These are phyloP conservation scores for Paulownia fortunei DNA, from an alignment of 257 asterid species.

Conservation along the genomic window DNA sequence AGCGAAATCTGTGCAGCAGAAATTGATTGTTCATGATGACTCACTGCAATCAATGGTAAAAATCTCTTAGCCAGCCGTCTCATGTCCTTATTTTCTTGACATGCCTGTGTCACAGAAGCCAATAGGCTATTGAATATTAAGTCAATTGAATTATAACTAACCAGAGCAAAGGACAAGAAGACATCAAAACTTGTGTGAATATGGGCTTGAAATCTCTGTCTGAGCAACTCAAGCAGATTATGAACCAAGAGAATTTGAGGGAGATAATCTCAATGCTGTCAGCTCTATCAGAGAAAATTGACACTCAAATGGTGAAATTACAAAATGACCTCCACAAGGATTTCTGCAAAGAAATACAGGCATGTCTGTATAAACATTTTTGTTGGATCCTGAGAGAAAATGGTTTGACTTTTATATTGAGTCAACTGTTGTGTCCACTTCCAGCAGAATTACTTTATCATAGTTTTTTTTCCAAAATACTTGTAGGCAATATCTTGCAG, in stretches of 20 bases:
- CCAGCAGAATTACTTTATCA: constrained; percentile 31
- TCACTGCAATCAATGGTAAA: constrained; percentile 75
- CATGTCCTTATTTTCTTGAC: constrained; percentile 29
- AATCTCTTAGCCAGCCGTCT: constrained; percentile 31
- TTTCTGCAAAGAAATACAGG: constrained; percentile 72
- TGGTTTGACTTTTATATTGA: constrained; percentile 15
- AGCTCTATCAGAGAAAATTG: constrained; percentile 60
- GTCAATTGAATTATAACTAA: constrained; percentile 34
- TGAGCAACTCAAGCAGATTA: constrained; percentile 57
- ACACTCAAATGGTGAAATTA: constrained; percentile 54
- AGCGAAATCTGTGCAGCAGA: constrained; percentile 77
- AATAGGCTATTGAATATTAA: constrained; percentile 34
- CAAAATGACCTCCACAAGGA: constrained; percentile 57
- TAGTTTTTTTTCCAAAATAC: constrained; percentile 33
- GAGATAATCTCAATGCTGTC: constrained; percentile 53
- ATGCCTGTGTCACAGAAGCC: constrained; percentile 20
- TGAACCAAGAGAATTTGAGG: constrained; percentile 49
- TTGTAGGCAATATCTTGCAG: constrained; percentile 64
- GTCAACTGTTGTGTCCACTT: constrained; percentile 34
- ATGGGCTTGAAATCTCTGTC: constrained; percentile 56
- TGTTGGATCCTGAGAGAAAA: constrained; percentile 21
- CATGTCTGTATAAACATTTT: constrained; percentile 35
- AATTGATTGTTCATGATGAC: constrained; percentile 65
- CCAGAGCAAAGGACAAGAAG: constrained; percentile 84
- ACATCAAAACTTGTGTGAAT: constrained; percentile 65